Evolutionary conservation across 345 rosid genomes (phyloP).

Genomic region (Corchorus olitorius): DNA sequence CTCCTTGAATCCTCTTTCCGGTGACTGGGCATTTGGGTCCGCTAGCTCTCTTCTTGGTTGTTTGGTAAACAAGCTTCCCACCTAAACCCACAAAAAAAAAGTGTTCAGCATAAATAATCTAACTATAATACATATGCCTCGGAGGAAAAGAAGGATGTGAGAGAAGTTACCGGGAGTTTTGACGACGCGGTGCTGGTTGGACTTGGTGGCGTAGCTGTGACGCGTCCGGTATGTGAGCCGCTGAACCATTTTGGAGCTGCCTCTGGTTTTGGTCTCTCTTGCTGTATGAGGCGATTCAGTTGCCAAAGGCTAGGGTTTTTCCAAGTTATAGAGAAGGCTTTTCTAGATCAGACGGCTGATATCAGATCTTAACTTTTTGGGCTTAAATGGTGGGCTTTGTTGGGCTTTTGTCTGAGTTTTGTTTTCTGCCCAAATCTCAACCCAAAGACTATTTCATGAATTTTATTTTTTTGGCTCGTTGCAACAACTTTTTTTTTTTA

Average conservation of each 20-base stretch:
- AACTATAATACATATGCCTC: not conserved
- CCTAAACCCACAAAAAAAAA: slow-evolving; percentile 38
- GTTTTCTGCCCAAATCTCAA: not conserved
- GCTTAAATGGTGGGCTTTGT: no score
- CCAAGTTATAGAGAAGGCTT: no score
- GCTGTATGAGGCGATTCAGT: no score
- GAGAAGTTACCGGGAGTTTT: slow-evolving; percentile 72
- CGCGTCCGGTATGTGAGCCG: slow-evolving; percentile 84
- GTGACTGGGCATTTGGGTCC: slow-evolving; percentile 95
- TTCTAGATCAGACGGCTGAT: no score
- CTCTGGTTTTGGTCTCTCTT: no score
- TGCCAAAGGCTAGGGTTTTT: no score
- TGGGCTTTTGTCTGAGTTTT: slow-evolving; percentile 4
- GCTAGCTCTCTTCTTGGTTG: slow-evolving; percentile 78
- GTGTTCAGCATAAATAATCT: not conserved
- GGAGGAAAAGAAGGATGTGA: not conserved
- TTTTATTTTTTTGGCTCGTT: no score
- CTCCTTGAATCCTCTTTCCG: slow-evolving; percentile 95
- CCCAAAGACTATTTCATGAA: not conserved
- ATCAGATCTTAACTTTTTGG: no score
- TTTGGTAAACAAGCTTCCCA: slow-evolving; percentile 88
- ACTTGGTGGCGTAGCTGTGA: slow-evolving; percentile 95
- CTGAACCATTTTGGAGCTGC: slow-evolving; percentile 70
- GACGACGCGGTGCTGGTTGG: slow-evolving; percentile 91
- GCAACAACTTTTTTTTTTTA: no score